Evolutionary conservation across 306 rosid genomes (phyloP).

Genomic region (Dicorynia guianensis): DNA sequence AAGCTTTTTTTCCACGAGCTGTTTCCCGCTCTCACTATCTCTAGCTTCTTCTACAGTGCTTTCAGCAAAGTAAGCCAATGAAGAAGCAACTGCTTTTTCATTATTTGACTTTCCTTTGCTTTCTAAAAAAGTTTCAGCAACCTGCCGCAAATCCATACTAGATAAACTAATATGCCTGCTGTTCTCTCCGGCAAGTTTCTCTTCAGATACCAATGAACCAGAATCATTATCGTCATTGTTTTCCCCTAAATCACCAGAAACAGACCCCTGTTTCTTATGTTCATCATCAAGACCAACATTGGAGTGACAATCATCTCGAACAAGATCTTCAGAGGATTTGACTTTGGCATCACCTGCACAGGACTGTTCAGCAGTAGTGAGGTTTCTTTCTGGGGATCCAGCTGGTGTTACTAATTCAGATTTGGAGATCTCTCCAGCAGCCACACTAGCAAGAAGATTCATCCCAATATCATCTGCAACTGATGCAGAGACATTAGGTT

Average conservation of each 20-base stretch:
- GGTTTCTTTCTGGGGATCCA: conserved; percentile 65
- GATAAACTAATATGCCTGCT: conserved; percentile 38
- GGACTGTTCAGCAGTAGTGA: conserved; percentile 51
- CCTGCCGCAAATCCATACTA: conserved; percentile 38
- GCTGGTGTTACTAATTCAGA: conserved; percentile 61
- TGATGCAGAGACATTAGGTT: conserved; percentile 47
- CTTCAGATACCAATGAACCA: conserved; percentile 43
- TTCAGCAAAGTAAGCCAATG: conserved; percentile 37
- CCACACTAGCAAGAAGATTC: conserved; percentile 96
- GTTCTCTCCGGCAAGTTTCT: conserved; percentile 39
- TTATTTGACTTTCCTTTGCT: conserved; percentile 42
- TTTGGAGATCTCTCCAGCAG: conserved; percentile 77
- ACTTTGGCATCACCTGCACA: conserved; percentile 50
- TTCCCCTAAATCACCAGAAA: conserved; percentile 37
- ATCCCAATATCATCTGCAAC: conserved; percentile 81
- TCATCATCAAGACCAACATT: conserved; percentile 40
- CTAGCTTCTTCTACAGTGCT: conserved; percentile 43
- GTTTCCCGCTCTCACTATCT: conserved; percentile 44
- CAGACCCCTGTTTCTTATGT: conserved; percentile 39
- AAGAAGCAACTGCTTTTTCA: conserved; percentile 43
- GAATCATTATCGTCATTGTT: conserved; percentile 46
- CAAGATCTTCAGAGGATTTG: conserved; percentile 50
- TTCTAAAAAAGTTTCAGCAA: conserved; percentile 42
- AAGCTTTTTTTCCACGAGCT: conserved; percentile 40
- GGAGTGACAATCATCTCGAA: conserved; percentile 42